A percentile compares a stretch with the other conserved stretches of the same genome.
Evolutionary conservation across 805 yeast species (phyloP).

Genomic region (Metschnikowia gelsemii): DNA sequence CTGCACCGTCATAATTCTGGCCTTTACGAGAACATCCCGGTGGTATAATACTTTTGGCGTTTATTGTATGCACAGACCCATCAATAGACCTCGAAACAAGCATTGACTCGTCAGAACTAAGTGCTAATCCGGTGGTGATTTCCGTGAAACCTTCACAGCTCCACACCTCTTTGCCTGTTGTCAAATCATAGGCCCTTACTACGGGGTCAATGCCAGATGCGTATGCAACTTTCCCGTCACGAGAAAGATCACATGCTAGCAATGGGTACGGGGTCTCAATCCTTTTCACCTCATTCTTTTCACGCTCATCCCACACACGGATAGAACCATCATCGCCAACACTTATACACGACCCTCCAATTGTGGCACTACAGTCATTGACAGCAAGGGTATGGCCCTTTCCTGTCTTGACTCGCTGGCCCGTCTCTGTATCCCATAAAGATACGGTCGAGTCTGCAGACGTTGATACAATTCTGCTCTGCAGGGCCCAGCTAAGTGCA

Average conservation of each 20-base stretch:
- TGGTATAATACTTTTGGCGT: conserved; percentile 46
- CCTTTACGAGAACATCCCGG: conserved; percentile 41
- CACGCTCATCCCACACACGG: conserved; percentile 63
- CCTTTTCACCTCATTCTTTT: conserved; percentile 41
- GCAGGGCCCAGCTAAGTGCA: conserved; percentile 52
- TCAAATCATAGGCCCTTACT: conserved; percentile 57
- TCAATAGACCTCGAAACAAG: conserved; percentile 56
- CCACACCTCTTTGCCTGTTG: conserved; percentile 48
- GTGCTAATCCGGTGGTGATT: conserved; percentile 53
- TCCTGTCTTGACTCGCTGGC: conserved; percentile 53
- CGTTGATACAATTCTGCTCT: conserved; percentile 44
- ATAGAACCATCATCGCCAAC: conserved; percentile 67
- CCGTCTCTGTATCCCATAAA: conserved; percentile 61
- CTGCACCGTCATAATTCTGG: conserved; percentile 58
- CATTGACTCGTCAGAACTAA: conserved; percentile 48
- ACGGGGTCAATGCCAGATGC: conserved; percentile 69
- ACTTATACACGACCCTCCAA: conserved; percentile 38
- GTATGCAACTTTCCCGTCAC: conserved; percentile 45
- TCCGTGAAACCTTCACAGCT: conserved; percentile 44
- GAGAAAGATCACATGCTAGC: conserved; percentile 42
- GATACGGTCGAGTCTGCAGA: conserved; percentile 65
- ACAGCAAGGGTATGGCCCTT: conserved; percentile 52
- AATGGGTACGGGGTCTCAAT: conserved; percentile 58
- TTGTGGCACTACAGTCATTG: conserved; percentile 49
- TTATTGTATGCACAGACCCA: conserved; percentile 56